Evolutionary conservation across 2,329 filamentous ascomycete species (phyloP), one percentile per base, ranked within the genome.

Genomic region (Talaromyces pinophilus): DNA sequence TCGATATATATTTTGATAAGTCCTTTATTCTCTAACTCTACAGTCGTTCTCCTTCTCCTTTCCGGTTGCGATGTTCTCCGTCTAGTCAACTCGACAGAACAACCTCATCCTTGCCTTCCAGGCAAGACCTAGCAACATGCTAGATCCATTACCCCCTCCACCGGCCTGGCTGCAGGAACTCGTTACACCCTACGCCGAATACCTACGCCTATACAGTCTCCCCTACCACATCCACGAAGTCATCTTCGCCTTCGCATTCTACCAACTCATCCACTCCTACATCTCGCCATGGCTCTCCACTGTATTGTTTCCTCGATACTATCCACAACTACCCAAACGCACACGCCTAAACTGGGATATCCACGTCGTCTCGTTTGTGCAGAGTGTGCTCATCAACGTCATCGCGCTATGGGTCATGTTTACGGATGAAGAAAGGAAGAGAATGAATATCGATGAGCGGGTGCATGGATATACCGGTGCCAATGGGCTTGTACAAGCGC

Each of bases 321-420:
- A 90, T 74, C 75, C 80, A 42, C 77, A 80, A 11, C 80, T 90
- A 70, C 83, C 80, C 67, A 75, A 74, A 28, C 84, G 86, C 59
- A 89, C 86, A 1, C 83, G 82, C 70, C 77, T 89, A 62, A 89
- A 88, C 77, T 90, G 87, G 87, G 85, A 90, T 76, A 86, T 89
- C 7, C 87, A 90, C 72, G 83, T 89, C 64, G 87, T 89, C 50
- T 87, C 85, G 0, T 80, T 90, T 50, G 78, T 87, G 42, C 87
- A 90, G 78, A 84, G 82, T 67, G 79, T 81, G 8, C 71, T 88
- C 19, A 85, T 90, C 72, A 86, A 84, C 72, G 74, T 72, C 4
- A 70, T 85, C 54, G 86, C 86, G 30, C 74, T 89, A 17, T 89
- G 83, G 81, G 83, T 88, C 48, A 86, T 88, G 74, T 80, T 78